phyloP scores from a whole-genome alignment of 768 basidiomycete genomes.

The Pisolithus tinctorius region DNA sequence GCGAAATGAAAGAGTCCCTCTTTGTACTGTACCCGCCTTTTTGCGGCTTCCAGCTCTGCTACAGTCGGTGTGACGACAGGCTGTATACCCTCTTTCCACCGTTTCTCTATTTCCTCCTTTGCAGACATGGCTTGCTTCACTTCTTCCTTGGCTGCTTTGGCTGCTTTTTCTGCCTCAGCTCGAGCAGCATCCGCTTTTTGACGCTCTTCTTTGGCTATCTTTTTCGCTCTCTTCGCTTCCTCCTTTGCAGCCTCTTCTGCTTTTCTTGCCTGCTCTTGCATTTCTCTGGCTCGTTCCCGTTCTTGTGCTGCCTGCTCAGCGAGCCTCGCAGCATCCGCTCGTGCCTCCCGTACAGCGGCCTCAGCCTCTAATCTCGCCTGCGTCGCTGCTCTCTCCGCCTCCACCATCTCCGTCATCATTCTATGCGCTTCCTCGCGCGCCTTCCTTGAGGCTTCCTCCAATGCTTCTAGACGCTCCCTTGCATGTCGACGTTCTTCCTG shows the following conservation, averaged over 20 bases:
- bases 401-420: background rate
- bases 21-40: slow-evolving; percentile 15
- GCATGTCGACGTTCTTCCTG: background rate
- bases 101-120: background rate
- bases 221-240: background rate
- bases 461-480: background rate
- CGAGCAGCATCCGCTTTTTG: background rate
- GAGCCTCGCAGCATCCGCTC: background rate
- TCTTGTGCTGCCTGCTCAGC: slow-evolving; percentile 3
- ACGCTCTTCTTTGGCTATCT: background rate
- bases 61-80: slow-evolving; percentile 9
- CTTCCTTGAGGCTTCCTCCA: background rate
- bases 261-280: background rate
- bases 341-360: background rate
- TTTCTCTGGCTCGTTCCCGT: slow-evolving; percentile 1
- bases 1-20: slow-evolving; percentile 29
- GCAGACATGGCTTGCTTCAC: too few species aligned
- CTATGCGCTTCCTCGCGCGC: background rate
- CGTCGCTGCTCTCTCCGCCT: slow-evolving; percentile 4
- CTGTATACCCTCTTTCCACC: slow-evolving; percentile 16
- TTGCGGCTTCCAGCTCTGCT: slow-evolving; percentile 9
- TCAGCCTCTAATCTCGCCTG: slow-evolving; percentile 1
- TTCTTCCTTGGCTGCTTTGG: background rate
- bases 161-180: background rate
- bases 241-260: background rate